phyloP scores from a whole-genome alignment of 305 asterid genomes.

The Fraxinus xanthoxyloides region DNA sequence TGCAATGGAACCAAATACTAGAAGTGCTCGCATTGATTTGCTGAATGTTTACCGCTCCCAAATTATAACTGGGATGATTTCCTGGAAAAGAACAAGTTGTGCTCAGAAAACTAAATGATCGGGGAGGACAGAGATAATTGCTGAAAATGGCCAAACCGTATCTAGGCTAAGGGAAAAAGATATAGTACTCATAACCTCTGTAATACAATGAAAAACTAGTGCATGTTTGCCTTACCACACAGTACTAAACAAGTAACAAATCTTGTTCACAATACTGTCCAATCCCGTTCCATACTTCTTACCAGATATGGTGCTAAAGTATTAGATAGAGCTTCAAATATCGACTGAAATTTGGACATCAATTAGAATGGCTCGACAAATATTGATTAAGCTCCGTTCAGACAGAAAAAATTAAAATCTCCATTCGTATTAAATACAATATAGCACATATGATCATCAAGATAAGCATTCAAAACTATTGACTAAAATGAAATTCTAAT shows the following conservation, averaged over 20 bases:
- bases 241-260: not conserved
- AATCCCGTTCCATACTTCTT: not conserved
- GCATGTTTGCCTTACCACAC: not conserved
- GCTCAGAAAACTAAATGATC: not conserved
- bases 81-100: slow-evolving; percentile 34
- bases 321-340: not conserved
- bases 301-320: not conserved
- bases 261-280: not conserved
- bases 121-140: not conserved
- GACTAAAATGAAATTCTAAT: too few species aligned
- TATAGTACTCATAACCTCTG: not conserved
- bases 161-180: not conserved
- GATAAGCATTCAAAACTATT: too few species aligned
- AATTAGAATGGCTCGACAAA: not conserved
- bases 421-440: too few species aligned
- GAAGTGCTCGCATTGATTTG: slow-evolving; percentile 48
- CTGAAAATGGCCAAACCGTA: not conserved
- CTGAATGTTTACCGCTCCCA: slow-evolving; percentile 81
- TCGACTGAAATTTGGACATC: not conserved
- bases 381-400: too few species aligned
- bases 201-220: not conserved
- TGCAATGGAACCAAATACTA: slow-evolving; percentile 66
- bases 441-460: too few species aligned
- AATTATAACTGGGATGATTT: slow-evolving; percentile 63
- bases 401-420: too few species aligned